Base-by-base conservation (phyloP, 2,329 filamentous ascomycete species). In the Fusarium sp. region DNA sequence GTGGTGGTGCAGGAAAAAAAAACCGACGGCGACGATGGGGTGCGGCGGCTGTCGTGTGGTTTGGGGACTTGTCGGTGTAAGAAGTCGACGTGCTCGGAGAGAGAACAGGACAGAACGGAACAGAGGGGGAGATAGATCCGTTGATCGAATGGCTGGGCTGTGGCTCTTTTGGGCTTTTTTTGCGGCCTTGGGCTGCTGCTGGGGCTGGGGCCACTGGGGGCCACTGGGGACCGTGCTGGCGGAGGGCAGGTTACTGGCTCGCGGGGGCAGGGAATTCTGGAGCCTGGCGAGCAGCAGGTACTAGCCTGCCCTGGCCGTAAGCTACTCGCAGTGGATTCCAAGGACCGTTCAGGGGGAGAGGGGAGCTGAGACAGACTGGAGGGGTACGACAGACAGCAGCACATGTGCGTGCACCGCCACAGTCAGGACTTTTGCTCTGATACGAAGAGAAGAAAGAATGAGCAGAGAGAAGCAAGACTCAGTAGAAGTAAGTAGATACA, bases 1-100 rank as follows among this genome's bases (percentile, higher is more conserved):
- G 77, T 77, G 78, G 77, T 77, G 73, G 74, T 78, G 77, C 76
- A 78, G 77, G 77, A 76, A 78, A 77, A 77, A 78, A 78, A 78
- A 77, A 77, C 75, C 76, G 77, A 79, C 74, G 76, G 79, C 75
- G 73, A 70, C 63, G 74, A 74, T 74, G 69, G 69, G 66, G 66
- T 74, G 72, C 57, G 68, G 47, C 47, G 66, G 70, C 75, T 65
- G 77, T 77, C 71, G 72, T 71, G 66, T 76, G 75, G 77, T 77
- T 76, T 76, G 74, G 45, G 47, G 47, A 79, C 73, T 78, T 80
- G 78, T 80, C 78, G 78, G 78, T 80, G 78, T 80, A 76, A 73
- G 73, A 77, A 69, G 73, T 74, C 72, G 75, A 68, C 29, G 29
- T 31, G 29, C 29, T 40, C 73, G 66, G 78, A 62, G 60, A 63